Evolutionary conservation across 768 basidiomycete species (phyloP).

Genomic region (Boletus bicolor): DNA sequence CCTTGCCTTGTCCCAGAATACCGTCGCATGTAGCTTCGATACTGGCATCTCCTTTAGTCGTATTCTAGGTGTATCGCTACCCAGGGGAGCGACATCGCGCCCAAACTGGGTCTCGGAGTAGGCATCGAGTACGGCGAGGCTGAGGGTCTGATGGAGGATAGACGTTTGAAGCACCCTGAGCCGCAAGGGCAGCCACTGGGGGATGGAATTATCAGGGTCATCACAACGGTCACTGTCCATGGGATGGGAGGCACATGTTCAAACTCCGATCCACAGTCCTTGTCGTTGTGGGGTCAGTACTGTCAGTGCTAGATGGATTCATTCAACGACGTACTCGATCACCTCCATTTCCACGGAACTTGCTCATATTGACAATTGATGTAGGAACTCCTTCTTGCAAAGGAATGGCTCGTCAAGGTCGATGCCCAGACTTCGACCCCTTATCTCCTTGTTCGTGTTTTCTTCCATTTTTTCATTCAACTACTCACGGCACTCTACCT

Average conservation of each 20-base stretch:
- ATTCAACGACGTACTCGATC: constrained; percentile 41
- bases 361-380: not conserved
- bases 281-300: constrained; percentile 25
- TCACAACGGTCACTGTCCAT: constrained; percentile 29
- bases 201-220: constrained; percentile 37
- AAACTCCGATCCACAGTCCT: constrained; percentile 21
- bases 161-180: constrained; percentile 36
- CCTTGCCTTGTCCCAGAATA: constrained; percentile 62
- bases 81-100: constrained; percentile 55
- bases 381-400: constrained; percentile 58
- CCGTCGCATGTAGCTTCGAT: constrained; percentile 75
- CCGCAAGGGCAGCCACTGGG: constrained; percentile 40
- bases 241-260: constrained; percentile 7
- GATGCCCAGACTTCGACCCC: constrained; percentile 58
- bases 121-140: constrained; percentile 61
- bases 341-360: not conserved
- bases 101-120: constrained; percentile 71
- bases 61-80: constrained; percentile 55
- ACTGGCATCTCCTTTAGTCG: constrained; percentile 83
- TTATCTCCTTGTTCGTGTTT: constrained; percentile 65
- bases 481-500: not conserved
- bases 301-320: constrained; percentile 30
- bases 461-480: constrained; percentile 4
- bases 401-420: constrained; percentile 73
- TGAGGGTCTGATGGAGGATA: constrained; percentile 49